phyloP scores from a whole-genome alignment of 768 basidiomycete genomes.

The Basidioascus undulatus region DNA sequence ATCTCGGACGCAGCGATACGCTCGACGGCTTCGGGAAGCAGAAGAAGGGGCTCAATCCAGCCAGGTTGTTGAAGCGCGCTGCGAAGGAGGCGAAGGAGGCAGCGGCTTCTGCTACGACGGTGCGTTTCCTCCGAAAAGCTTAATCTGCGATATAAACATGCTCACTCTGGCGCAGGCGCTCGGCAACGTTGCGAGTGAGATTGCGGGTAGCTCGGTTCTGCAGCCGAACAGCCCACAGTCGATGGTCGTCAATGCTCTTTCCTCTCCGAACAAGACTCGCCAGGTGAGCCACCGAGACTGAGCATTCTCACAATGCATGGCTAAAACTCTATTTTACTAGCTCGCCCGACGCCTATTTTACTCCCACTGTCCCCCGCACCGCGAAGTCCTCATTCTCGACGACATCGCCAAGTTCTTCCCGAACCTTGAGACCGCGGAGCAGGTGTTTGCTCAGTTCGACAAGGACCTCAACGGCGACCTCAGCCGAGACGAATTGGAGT shows the following conservation, averaged over 20 bases:
- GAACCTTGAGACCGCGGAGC: slow-evolving; percentile 31
- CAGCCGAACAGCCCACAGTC: slow-evolving; percentile 39
- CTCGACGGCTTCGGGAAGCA: slow-evolving; percentile 22
- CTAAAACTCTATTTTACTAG: slow-evolving; percentile 16
- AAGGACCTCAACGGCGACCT: slow-evolving; percentile 25
- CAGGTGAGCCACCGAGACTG: slow-evolving; percentile 21
- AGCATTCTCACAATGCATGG: slow-evolving; percentile 1
- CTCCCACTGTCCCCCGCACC: slow-evolving; percentile 42
- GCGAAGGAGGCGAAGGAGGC: slow-evolving; percentile 34
- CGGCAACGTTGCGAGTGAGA: slow-evolving; percentile 37
- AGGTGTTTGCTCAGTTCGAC: slow-evolving; percentile 22
- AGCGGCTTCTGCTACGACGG: slow-evolving; percentile 19
- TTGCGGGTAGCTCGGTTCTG: slow-evolving; percentile 36
- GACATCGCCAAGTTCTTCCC: slow-evolving; percentile 54
- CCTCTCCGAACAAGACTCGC: slow-evolving; percentile 56
- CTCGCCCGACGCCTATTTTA: slow-evolving; percentile 69
- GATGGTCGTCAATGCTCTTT: slow-evolving; percentile 52
- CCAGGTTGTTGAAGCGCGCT: slow-evolving; percentile 40
- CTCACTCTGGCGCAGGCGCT: slow-evolving; percentile 61
- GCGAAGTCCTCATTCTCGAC: slow-evolving; percentile 33
- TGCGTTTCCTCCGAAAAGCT: too few species aligned
- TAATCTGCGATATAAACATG: too few species aligned
- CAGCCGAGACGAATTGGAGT: slow-evolving; percentile 36
- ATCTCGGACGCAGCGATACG: slow-evolving; percentile 44
- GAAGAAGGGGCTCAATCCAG: slow-evolving; percentile 27